Evolutionary conservation across 768 basidiomycete species (phyloP), one percentile per base, ranked within the genome.

Genomic region (Psilocybe sp.): DNA sequence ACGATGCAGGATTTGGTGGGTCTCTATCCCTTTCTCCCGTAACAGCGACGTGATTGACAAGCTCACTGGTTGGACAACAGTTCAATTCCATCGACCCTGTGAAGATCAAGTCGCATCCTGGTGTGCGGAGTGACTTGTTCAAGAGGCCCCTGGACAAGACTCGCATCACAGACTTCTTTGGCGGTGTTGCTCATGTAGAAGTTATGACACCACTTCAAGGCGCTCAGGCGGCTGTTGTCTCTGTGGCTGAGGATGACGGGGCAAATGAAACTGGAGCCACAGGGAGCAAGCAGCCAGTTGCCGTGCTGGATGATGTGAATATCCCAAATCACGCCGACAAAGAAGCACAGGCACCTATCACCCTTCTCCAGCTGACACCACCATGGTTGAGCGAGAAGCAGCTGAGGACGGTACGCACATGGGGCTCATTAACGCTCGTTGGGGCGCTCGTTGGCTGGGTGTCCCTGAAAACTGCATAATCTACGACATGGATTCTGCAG

Each of bases 121-220:
- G 96, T n/a, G 85, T 98, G 15, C 86, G 94, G 44, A 82, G 82
- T 19, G 89, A 91, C 63, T 77, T 94, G 14, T 98, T 92, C 71
- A 65, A 64, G 8, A 77, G 88, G 39, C 74, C 80, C 6, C 74
- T 92, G n/a, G 73, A 80, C 40, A 60, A 76, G 8, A 75, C 81
- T 1, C 72, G 79, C 2, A 76, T 93, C 47, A 92, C 90, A 3
- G 90, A 93, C 65, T 94, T 94, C 64, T 86, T 94, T 58, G 92
- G 92, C 2, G 94, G 91, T 1, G 91, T 97, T 14, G 76, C 89
- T 13, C 86, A 88, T 51, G 91, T 87, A 0, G 92, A 98, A 58
- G 71, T 93, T 35, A 51, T 64, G 19, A 35, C 53, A 2, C 59
- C 62, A 39, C 46, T 46, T 44, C 49, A 57, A 39, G 36, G 33